A percentile compares a stretch with the other conserved stretches of the same genome.
Conservation (phyloP, 176 grass and related monocot species). For the Cymbopogon citratus region DNA sequence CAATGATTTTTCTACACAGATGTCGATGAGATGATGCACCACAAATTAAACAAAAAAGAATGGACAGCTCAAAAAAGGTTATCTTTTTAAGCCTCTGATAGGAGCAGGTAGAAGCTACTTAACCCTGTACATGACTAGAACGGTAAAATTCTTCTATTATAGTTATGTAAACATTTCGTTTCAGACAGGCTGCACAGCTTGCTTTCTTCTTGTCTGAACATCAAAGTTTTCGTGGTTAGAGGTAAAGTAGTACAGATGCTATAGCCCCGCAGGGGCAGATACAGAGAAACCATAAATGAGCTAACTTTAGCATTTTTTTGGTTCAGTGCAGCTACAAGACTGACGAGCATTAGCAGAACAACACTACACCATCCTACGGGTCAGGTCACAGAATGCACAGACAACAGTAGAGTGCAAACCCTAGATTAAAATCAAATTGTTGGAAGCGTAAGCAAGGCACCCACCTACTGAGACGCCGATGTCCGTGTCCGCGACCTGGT, state of each 20-base stretch:
- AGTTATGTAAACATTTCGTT: not conserved
- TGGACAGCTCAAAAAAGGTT: not conserved
- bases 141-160: not conserved
- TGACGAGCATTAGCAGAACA: not conserved
- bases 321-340: not conserved
- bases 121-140: not conserved
- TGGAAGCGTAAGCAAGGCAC: conserved; percentile 20
- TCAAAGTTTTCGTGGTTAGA: not conserved
- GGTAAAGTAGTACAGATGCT: not conserved
- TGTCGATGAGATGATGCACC: not conserved
- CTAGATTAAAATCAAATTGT: conserved; percentile 14
- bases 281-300: conserved; percentile 3
- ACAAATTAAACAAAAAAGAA: not conserved
- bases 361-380: not conserved
- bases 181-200: not conserved
- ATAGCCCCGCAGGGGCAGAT: not conserved
- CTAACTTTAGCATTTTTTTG: conserved; percentile 11
- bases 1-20: not conserved
- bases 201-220: not conserved
- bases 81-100: not conserved
- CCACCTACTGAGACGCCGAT: conserved; percentile 98
- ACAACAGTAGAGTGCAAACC: not conserved
- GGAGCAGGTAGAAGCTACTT: not conserved
- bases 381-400: not conserved
- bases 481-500: conserved; percentile 96